Evolutionary conservation across 441 rosid genomes (phyloP), one percentile per base, ranked within the genome.

Genomic region (Eugenia klotzschiana): DNA sequence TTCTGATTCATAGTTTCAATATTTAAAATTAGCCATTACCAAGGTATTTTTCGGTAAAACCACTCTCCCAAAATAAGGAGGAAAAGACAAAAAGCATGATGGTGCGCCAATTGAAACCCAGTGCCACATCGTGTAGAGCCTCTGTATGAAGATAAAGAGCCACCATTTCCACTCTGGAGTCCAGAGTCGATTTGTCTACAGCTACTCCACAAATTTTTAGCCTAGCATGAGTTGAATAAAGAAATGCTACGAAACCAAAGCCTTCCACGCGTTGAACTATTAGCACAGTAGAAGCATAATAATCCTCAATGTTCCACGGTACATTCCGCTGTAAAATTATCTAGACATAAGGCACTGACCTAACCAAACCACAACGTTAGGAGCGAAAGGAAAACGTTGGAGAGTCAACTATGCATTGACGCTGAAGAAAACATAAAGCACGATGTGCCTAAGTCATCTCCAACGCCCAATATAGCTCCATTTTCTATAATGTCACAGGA

Each of bases 401-500:
- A 40, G 14, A 33, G n/a, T 64, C 18, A 6, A 15, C 5, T 49
- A 23, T 60, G 26, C 64, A 40, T 9, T 9, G 77, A 64, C 77
- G 73, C 64, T 7, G 41, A 13, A 15, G 58, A 72, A 69, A 2
- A 46, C 23, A 7, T 26, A 22, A 46, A 29, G 15, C 51, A n/a
- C 29, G 22, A n/a, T 18, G 56, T 5, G 37, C 53, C 49, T 51
- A 73, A 58, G 51, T 77, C 49, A 74, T 55, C 43, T 18, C 14
- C 53, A 56, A 51, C 58, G 46, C 81, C 81, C 20, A n/a, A 86
- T 92, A 87, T 56, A 18, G n/a, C n/a, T 64, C 77, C 77, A 18
- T 64, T 64, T 64, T 20, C 58, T 55, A 9, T 23, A 55, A n/a
- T 22, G 46, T 64, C 46, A 37, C 43, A 2, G 14, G 77, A 33